These are phyloP conservation scores for Lipomyces spencermartinsiae DNA, from an alignment of 805 yeast genomes.

Conservation along the genomic window DNA sequence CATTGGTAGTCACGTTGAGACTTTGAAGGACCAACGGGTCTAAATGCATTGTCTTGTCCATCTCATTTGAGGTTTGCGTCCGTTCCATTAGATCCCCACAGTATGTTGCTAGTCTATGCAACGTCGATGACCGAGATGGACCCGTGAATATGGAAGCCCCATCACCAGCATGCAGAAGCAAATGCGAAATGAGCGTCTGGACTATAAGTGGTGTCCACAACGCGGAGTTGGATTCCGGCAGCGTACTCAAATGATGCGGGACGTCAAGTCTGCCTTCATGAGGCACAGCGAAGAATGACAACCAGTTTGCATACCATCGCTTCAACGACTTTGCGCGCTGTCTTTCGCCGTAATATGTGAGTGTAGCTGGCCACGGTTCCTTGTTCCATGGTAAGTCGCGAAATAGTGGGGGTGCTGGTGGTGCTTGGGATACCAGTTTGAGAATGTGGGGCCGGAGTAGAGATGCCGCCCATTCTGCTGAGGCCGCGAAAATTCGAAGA, in stretches of 20 bases:
- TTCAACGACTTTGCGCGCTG: neutral
- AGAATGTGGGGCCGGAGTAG: neutral
- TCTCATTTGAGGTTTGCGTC: neutral
- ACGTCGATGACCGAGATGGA: neutral
- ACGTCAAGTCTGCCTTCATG: neutral
- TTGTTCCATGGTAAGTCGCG: neutral
- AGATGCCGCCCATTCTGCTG: neutral
- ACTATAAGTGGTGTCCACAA: neutral
- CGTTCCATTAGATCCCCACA: neutral
- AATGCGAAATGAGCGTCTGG: constrained; percentile 1
- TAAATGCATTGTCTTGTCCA: neutral
- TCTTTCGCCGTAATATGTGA: neutral
- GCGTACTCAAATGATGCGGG: neutral
- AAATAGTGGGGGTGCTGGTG: neutral
- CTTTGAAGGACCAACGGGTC: neutral
- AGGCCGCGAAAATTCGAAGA: neutral
- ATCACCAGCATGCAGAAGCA: constrained; percentile 4
- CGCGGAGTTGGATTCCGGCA: neutral
- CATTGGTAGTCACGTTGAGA: neutral
- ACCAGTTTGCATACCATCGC: constrained; percentile 2
- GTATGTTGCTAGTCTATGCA: neutral
- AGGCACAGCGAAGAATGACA: neutral
- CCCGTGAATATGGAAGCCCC: neutral
- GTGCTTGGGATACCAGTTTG: neutral
- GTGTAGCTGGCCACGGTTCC: neutral